Percentiles rank a stretch among this genome's conserved stretches.
These are phyloP conservation scores for Hypomyces rosellus DNA, from an alignment of 2,329 filamentous ascomycete genomes.

Conservation along the genomic window DNA sequence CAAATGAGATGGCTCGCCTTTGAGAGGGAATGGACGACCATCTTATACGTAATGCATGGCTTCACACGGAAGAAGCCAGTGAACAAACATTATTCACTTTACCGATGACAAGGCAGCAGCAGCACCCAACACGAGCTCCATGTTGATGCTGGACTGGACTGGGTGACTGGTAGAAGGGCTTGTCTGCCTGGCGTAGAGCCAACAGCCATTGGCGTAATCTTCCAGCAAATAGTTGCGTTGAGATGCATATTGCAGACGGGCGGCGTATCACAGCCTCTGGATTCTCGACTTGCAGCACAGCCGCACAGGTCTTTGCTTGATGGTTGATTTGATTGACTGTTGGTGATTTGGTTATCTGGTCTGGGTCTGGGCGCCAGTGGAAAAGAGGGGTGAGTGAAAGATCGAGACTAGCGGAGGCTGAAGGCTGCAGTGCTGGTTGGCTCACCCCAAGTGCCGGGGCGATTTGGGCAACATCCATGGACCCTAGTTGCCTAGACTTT, in stretches of 20 bases:
- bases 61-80: too few relatives aligned
- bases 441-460: constrained; percentile 1
- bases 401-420: neutral
- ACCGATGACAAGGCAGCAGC: constrained; percentile 3
- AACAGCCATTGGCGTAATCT: neutral
- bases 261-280: neutral
- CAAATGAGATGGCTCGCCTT: too few relatives aligned
- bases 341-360: too few relatives aligned
- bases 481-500: too few relatives aligned
- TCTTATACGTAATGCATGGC: too few relatives aligned
- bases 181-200: constrained; percentile 10
- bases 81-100: neutral
- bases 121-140: neutral
- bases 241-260: constrained; percentile 5
- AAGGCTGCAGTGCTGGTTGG: constrained; percentile 7
- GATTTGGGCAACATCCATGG: too few relatives aligned
- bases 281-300: neutral
- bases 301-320: neutral
- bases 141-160: neutral
- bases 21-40: too few relatives aligned
- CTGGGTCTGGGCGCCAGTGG: constrained; percentile 1
- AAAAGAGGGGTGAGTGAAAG: too few relatives aligned
- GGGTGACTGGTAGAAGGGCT: neutral
- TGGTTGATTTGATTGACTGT: neutral
- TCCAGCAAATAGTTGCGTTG: neutral